Conservation (phyloP, 371 early-diverging fungal genomes). For the Mucor irregularis region DNA sequence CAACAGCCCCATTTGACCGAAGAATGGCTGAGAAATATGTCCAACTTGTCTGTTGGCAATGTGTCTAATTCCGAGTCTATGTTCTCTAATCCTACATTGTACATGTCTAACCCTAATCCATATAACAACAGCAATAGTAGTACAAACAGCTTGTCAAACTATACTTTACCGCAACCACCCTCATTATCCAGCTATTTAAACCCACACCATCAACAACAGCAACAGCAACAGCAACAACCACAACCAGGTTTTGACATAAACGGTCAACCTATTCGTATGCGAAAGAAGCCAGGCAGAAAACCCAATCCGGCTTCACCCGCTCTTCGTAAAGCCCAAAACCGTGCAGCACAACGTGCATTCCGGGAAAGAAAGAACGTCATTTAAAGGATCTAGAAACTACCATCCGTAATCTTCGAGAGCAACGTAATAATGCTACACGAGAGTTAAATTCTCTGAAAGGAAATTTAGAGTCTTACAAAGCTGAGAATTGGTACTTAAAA, state of each 20-base stretch:
- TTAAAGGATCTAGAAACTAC: conserved; percentile 62
- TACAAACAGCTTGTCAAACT: background rate
- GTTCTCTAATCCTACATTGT: background rate
- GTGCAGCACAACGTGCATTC: conserved; percentile 80
- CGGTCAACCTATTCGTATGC: conserved; percentile 19
- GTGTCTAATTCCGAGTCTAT: background rate
- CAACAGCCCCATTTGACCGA: background rate
- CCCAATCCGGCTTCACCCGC: conserved; percentile 68
- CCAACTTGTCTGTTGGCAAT: background rate
- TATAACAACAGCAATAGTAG: background rate
- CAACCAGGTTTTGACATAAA: background rate
- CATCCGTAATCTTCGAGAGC: conserved; percentile 61
- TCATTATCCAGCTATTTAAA: background rate
- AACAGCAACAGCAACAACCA: background rate
- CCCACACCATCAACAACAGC: background rate
- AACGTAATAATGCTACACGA: conserved; percentile 33
- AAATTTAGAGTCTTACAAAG: conserved; percentile 50
- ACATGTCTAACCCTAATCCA: background rate
- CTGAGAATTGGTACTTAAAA: conserved; percentile 61
- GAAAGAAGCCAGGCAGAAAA: conserved; percentile 72
- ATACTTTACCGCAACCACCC: background rate
- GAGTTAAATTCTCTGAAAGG: conserved; percentile 49
- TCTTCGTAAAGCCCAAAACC: conserved; percentile 76
- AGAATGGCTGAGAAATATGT: conserved; percentile 8
- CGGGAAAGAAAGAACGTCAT: conserved; percentile 76